Conservation (phyloP, 208 protist genomes). For the Acanthamoeba culbertsoni region DNA sequence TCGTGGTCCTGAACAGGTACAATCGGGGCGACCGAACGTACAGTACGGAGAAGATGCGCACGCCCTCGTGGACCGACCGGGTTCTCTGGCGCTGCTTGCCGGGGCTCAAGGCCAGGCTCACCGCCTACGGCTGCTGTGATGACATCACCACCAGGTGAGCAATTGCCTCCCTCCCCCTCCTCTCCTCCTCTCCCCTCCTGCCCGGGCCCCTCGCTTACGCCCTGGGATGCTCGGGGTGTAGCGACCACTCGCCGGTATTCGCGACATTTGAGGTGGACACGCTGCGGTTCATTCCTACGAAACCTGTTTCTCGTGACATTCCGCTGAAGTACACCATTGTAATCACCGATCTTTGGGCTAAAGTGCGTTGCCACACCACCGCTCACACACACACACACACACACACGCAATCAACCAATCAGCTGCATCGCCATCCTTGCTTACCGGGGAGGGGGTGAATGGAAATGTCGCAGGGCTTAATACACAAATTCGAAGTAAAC, state of each 20-base stretch:
- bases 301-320: neutral
- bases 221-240: neutral
- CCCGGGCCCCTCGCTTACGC: neutral
- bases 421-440: no score
- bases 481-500: constrained; percentile 36
- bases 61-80: constrained; percentile 53
- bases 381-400: neutral
- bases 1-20: neutral
- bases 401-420: no score
- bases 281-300: neutral
- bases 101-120: neutral
- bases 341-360: constrained; percentile 30
- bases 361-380: neutral
- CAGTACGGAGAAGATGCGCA: constrained; percentile 37
- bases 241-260: constrained; percentile 55
- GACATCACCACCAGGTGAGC: constrained; percentile 48
- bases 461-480: neutral
- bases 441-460: no score
- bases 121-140: constrained; percentile 24
- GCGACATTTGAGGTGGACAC: constrained; percentile 30
- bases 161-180: neutral
- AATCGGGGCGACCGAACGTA: constrained; percentile 19
- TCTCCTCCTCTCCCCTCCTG: neutral
- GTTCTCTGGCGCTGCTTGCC: constrained; percentile 40
- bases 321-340: constrained; percentile 6